A percentile compares a stretch with the other conserved stretches of the same genome.
phyloP scores from a whole-genome alignment of 2,329 filamentous ascomycete genomes.

The Neopestalotiopsis sp. region DNA sequence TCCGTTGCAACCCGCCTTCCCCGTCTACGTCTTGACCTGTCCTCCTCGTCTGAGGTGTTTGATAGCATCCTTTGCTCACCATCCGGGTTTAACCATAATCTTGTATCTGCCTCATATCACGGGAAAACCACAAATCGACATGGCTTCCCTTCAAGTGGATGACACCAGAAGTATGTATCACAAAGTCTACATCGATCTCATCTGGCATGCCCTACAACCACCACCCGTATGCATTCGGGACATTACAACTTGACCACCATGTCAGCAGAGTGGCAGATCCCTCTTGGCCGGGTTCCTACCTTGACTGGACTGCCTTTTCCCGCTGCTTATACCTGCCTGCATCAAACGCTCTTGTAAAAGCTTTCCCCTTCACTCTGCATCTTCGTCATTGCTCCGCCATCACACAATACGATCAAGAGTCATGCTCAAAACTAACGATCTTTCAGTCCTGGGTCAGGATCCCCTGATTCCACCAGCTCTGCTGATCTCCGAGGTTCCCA shows the following conservation, averaged over 20 bases:
- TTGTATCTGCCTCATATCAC: conserved; percentile 17
- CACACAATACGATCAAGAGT: conserved; percentile 3
- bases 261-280: background rate
- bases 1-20: conserved; percentile 10
- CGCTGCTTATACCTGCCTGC: background rate
- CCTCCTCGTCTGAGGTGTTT: conserved; percentile 1
- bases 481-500: conserved; percentile 84
- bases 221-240: background rate
- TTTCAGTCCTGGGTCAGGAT: conserved; percentile 87
- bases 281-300: background rate
- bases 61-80: background rate
- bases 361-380: background rate
- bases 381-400: background rate
- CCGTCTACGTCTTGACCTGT: background rate
- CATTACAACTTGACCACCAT: background rate
- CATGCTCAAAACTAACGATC: conserved; percentile 37
- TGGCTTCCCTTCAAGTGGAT: conserved; percentile 39
- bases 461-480: conserved; percentile 89
- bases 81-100: background rate
- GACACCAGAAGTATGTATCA: conserved; percentile 44
- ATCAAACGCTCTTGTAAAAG: background rate
- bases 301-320: background rate
- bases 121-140: conserved; percentile 42
- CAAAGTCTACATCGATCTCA: background rate
- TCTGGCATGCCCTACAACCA: conserved; percentile 1